Conservation (phyloP, 352 stramenopile genomes). For the Phytophthora multivora region DNA sequence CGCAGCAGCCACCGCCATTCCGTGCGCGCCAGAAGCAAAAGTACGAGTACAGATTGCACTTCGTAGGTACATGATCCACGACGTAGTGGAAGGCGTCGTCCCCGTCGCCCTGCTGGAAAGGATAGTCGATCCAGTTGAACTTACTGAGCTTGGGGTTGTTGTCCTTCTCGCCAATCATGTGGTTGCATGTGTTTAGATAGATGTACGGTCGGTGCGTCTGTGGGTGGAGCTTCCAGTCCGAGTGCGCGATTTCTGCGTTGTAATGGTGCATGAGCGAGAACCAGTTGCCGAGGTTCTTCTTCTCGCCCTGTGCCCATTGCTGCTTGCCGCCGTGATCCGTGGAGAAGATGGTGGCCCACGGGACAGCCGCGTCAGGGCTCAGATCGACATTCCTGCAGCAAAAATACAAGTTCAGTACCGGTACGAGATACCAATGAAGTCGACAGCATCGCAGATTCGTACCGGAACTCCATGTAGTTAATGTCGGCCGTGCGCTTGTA, state of each 20-base stretch:
- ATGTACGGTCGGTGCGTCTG: slow-evolving; percentile 66
- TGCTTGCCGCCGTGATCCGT: slow-evolving; percentile 79
- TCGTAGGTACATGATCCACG: slow-evolving; percentile 83
- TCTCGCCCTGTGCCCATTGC: slow-evolving; percentile 83
- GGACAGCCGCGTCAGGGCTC: slow-evolving; percentile 36
- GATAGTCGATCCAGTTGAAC: slow-evolving; percentile 84
- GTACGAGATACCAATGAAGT: not conserved
- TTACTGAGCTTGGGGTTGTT: slow-evolving; percentile 80
- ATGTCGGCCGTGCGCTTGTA: slow-evolving; percentile 91
- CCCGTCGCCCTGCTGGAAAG: slow-evolving; percentile 69
- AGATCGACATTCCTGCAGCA: slow-evolving; percentile 67
- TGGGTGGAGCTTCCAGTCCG: slow-evolving; percentile 49
- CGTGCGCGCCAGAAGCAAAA: slow-evolving; percentile 74
- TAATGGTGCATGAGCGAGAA: slow-evolving; percentile 93
- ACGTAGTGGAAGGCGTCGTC: slow-evolving; percentile 81
- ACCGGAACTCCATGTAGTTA: slow-evolving; percentile 89
- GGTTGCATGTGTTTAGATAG: slow-evolving; percentile 91
- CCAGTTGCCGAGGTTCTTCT: slow-evolving; percentile 81
- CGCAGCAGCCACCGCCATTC: slow-evolving; percentile 81
- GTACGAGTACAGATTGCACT: slow-evolving; percentile 89
- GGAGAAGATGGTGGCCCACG: slow-evolving; percentile 74
- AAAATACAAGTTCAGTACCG: not conserved
- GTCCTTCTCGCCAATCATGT: slow-evolving; percentile 88
- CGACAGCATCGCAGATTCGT: not conserved
- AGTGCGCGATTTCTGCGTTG: slow-evolving; percentile 50